Base-by-base conservation (phyloP, 441 rosid species). In the Cnidoscolus chayamansa region DNA sequence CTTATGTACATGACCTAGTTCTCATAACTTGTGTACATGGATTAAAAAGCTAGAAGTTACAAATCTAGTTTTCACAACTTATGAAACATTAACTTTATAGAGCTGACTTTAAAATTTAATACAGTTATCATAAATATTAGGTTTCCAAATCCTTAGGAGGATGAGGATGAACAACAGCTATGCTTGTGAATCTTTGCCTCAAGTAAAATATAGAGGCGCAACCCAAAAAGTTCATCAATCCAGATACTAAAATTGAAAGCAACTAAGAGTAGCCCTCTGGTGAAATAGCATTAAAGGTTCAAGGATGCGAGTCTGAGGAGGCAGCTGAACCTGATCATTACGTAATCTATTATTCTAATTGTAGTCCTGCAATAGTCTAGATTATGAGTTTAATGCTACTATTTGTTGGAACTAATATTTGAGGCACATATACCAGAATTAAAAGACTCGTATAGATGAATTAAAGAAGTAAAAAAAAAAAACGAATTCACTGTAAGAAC, bases 401-500 rank as follows among this genome's bases (percentile, higher is more conserved):
- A 31, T 13, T 65, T 19, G 25, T 66, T 66, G 70, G 6, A 66
- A 47, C 9, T 31, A 31, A 49, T n/a, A 16, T 67, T 53, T 53
- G 30, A 51, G 16, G 5, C 1, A 50, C 20, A 19, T 43, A 11
- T 63, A 13, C 19, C 13, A 64, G 45, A 20, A 47, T 7, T 25
- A 30, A 59, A 50, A 58, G 15, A 45, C 65, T n/a, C 7, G 9
- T 13, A 70, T n/a, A 48, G 1, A 65, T 20, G 53, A 48, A 43
- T 49, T 20, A 25, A 10, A 65, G 56, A 50, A 32, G 65, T 25
- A 25, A 25, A 25, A 25, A 25, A 25, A 25, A 25, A 7, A 53
- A 67, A 53, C 47, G 30, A 0, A 40, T 53, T 32, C 43, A 37
- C 17, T 31, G 0, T 4, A 16, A 10, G 35, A 53, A 10, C 15